Conservation (phyloP, 208 protist species). For the Trypanosoma conorhini region DNA sequence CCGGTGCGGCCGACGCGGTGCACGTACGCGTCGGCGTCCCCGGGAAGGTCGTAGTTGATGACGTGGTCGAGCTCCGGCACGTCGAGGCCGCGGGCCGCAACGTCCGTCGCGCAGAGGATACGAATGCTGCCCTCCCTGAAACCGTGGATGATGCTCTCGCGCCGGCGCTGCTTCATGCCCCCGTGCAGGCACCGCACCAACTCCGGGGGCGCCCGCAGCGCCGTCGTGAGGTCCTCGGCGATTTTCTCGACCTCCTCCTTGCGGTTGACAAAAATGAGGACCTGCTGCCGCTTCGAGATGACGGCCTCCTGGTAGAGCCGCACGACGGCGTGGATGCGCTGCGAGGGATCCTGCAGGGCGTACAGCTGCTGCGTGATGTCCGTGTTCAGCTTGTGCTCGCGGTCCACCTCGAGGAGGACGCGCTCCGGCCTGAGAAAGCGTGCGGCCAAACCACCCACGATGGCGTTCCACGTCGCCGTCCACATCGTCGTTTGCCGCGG, state of each 20-base stretch:
- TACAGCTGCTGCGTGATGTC: constrained; percentile 70
- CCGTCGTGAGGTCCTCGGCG: constrained; percentile 40
- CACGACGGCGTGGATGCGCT: constrained; percentile 50
- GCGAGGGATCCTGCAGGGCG: constrained; percentile 38
- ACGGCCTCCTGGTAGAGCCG: constrained; percentile 63
- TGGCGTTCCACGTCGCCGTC: constrained; percentile 66
- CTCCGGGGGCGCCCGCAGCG: constrained; percentile 52
- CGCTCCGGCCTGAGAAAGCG: constrained; percentile 74
- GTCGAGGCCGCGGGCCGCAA: constrained; percentile 94
- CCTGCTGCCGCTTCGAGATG: constrained; percentile 74
- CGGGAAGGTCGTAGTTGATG: constrained; percentile 97
- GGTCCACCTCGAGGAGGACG: constrained; percentile 69
- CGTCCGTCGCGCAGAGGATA: constrained; percentile 97
- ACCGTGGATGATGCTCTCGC: constrained; percentile 57
- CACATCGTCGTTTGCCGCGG: constrained; percentile 95
- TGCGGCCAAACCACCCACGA: constrained; percentile 60
- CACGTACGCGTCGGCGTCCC: constrained; percentile 96
- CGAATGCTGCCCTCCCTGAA: constrained; percentile 82
- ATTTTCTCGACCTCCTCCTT: constrained; percentile 66
- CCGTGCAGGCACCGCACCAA: constrained; percentile 91
- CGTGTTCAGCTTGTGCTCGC: constrained; percentile 51
- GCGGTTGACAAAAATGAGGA: constrained; percentile 75
- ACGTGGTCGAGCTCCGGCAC: constrained; percentile 94
- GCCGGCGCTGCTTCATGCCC: constrained; percentile 71
- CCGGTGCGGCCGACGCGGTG: constrained; percentile 98